These are phyloP conservation scores for Sparassis latifolia DNA, from an alignment of 1,284 basidiomycete species.

Conservation along the genomic window DNA sequence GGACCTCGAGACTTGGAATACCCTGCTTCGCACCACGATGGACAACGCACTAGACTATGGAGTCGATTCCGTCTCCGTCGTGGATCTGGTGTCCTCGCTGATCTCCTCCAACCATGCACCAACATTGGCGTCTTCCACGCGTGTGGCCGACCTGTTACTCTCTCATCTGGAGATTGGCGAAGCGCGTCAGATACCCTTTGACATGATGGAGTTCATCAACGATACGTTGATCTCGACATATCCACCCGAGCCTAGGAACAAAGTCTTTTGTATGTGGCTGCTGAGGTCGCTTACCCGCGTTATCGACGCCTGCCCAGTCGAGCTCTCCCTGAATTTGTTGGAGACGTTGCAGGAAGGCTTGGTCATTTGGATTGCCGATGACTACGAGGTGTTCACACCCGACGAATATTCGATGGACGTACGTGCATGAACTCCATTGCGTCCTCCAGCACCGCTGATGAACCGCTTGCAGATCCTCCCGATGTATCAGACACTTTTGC, in stretches of 20 bases:
- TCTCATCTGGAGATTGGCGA: constrained; percentile 45
- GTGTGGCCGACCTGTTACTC: constrained; percentile 54
- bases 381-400: constrained; percentile 37
- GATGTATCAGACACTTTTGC: constrained; percentile 50
- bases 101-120: constrained; percentile 41
- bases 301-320: constrained; percentile 47
- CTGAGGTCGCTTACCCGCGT: constrained; percentile 44
- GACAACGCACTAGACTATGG: constrained; percentile 54
- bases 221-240: constrained; percentile 55
- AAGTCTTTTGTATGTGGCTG: constrained; percentile 53
- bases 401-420: constrained; percentile 57
- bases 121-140: constrained; percentile 35
- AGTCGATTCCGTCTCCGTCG: constrained; percentile 40
- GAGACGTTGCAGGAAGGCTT: constrained; percentile 48
- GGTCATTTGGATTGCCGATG: constrained; percentile 59
- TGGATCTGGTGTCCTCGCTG: constrained; percentile 46
- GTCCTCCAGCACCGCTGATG: neutral
- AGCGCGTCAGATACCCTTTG: constrained; percentile 38
- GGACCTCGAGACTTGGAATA: constrained; percentile 53
- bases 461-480: constrained; percentile 39
- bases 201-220: constrained; percentile 49
- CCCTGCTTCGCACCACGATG: constrained; percentile 43
- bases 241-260: constrained; percentile 51
- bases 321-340: constrained; percentile 38
- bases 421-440: constrained; percentile 14